Base-by-base conservation (phyloP, 164 flowering plant species). In the Stephania cephalantha region DNA sequence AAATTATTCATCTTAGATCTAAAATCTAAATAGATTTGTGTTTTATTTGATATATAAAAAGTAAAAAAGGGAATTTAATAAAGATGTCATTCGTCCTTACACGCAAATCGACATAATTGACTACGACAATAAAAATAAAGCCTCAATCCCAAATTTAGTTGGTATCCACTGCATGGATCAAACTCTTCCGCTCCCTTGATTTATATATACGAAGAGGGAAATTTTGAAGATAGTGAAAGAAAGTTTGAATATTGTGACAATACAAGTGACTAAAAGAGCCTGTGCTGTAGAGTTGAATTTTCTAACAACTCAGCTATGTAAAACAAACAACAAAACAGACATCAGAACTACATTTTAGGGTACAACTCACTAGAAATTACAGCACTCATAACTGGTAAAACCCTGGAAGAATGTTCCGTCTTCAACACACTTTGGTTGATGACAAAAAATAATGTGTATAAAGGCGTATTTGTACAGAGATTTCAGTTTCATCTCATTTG, bases 401-500 rank as follows among this genome's bases (percentile, higher is more conserved):
- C 69, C 44, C 8, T 11, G 9, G 44, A 45, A 66, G 68, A 31
- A 29, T 52, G 48, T n/a, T 58, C 7, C 35, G 29, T 52, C 53
- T 52, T n/a, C 64, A 31, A 10, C 31, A 46, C 71, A 46, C 5
- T 20, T 35, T 15, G 22, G n/a, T 7, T 18, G 66, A 58, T 58
- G 64, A 61, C 9, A 61, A 61, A 61, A 61, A 61, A 5, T 61
- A 61, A 58, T 58, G 22, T 6, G 66, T 61, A 5, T 61, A n/a
- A 61, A 8, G 66, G 9, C 25, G 8, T 18, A 20, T 25, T 61
- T 42, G 52, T 42, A 42, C 25, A 12, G 35, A 64, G 69, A 64
- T 46, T 46, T 64, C 53, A 63, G 64, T 44, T 73, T 63, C 75
- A 73, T 44, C 35, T 25, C 70, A 35, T 52, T 35, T 73, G 69